Evolutionary conservation across 2,329 filamentous ascomycete genomes (phyloP), one percentile per base, ranked within the genome.

Genomic region (Aureobasidium sp.): DNA sequence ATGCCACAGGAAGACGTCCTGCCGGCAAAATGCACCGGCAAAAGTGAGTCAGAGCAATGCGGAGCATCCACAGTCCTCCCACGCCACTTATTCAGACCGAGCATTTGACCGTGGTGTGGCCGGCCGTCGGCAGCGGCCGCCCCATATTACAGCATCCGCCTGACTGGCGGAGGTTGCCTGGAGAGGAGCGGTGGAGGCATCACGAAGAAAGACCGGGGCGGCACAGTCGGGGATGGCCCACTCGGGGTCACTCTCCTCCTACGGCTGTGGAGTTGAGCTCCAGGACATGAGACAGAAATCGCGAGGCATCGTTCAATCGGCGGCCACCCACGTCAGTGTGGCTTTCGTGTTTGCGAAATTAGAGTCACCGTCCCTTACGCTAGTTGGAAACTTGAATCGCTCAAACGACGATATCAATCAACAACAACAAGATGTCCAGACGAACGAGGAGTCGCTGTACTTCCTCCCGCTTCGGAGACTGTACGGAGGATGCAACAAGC

Each of bases 11-110:
- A 41, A 44, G 57, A 60, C 57, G 45, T 60, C 31, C 31, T 34
- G 9, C 25, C 57, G 57, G 57, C 39, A 60, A 60, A 49, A 49
- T 8, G n/a, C 44, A 51, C 57, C 57, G 45, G 57, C 27, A 60
- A 34, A 34, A 60, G 56, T 42, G 57, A 60, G 45, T 60, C 57
- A 60, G 27, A 15, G 41, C 17, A 20, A n/a, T 59, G 55, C 34
- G 55, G 55, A 59, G 55, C 55, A 15, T 34, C 55, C 55, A 17
- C 55, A 48, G 7, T 44, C 22, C n/a, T 5, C 14, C 7, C 7
- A 29, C 41, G 31, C 55, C 31, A 47, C 41, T 59, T 48, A 59
- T 59, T 59, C 55, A 59, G 20, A 47, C 29, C 39, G n/a, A 47
- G 34, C 31, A 58, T 58, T 39, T 58, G 29, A 39, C 55, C 55